phyloP scores from a whole-genome alignment of 2,329 filamentous ascomycete genomes.

The Drechslerella coelobrocha region DNA sequence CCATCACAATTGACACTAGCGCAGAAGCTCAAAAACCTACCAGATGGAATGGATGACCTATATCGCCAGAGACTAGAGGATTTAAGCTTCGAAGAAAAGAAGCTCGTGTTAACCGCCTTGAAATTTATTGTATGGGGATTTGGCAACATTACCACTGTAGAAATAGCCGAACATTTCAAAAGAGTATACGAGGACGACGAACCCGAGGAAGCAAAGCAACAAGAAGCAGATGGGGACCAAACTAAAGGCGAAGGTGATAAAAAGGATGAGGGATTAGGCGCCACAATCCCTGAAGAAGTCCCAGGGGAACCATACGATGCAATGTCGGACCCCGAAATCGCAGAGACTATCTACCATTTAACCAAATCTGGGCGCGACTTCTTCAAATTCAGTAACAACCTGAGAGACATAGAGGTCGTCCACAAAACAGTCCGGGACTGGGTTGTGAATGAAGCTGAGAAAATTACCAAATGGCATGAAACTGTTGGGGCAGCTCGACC shows the following conservation, averaged over 20 bases:
- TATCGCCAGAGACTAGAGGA: conserved; percentile 37
- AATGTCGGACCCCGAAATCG: conserved; percentile 42
- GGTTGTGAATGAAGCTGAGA: conserved; percentile 46
- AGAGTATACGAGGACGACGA: conserved; percentile 10
- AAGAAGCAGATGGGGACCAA: background rate
- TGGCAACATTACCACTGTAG: conserved; percentile 21
- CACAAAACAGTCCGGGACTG: conserved; percentile 46
- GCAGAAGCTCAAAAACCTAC: conserved; percentile 38
- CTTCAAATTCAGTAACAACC: conserved; percentile 44
- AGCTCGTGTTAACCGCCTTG: conserved; percentile 26
- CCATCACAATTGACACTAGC: conserved; percentile 37
- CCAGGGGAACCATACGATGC: conserved; percentile 10
- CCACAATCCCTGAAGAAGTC: background rate
- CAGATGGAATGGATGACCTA: conserved; percentile 41
- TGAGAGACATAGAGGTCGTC: conserved; percentile 33
- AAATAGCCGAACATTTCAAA: conserved; percentile 46
- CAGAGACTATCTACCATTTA: conserved; percentile 40
- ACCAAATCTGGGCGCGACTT: conserved; percentile 35
- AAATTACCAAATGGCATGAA: conserved; percentile 29
- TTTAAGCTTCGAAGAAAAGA: conserved; percentile 35
- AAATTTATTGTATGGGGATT: conserved; percentile 35
- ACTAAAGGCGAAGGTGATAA: background rate
- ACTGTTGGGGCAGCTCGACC: conserved; percentile 17
- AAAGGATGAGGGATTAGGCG: background rate
- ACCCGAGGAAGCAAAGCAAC: background rate